Base-by-base conservation (phyloP, 2,329 filamentous ascomycete genomes). In the Knufia petricola region DNA sequence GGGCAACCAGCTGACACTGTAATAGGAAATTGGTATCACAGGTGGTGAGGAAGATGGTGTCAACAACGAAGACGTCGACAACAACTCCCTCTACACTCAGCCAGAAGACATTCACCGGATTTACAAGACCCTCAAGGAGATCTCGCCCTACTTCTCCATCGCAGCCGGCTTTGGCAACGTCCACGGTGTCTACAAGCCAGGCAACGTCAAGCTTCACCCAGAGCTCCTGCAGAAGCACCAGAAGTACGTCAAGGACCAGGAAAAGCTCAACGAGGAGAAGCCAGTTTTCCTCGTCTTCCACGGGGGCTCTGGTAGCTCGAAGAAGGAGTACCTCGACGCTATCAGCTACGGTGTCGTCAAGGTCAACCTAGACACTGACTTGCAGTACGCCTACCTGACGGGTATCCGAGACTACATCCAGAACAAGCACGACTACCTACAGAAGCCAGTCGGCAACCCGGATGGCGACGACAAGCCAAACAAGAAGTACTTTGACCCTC, bases 231-330 rank as follows among this genome's bases (percentile, higher is more conserved):
- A 80, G 70, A 95, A 96, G 84, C 92, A 98, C 81, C 92, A 98
- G 77, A 77, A 77, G 57, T 87, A 85, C 70, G 87, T 95, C 69
- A 81, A 87, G 71, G 81, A 90, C 71, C 79, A 94, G 76, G 80
- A 83, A 57, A 69, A 71, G 59, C 72, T 78, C 62, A 73, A 77
- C 61, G 79, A 85, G 58, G 78, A 85, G 66, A 95, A 95, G 84
- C 92, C 92, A 60, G 86, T 96, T 66, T 96, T 89, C 82, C 87
- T 98, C 64, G 92, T 98, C 69, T 98, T 98, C 85, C 92, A 98
- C 79, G 92, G 92, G 64, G 92, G 92, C 63, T 94, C 87, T 56
- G 92, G 92, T 60, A 94, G 86, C 58, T 77, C 78, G 67, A 94
- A 95, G 77, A 71, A 87, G 61, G 92, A 98, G 75, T 98, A 85